A percentile compares a stretch with the other conserved stretches of the same genome.
Evolutionary conservation across 345 rosid genomes (phyloP).

Genomic region (Physaria fendleri): DNA sequence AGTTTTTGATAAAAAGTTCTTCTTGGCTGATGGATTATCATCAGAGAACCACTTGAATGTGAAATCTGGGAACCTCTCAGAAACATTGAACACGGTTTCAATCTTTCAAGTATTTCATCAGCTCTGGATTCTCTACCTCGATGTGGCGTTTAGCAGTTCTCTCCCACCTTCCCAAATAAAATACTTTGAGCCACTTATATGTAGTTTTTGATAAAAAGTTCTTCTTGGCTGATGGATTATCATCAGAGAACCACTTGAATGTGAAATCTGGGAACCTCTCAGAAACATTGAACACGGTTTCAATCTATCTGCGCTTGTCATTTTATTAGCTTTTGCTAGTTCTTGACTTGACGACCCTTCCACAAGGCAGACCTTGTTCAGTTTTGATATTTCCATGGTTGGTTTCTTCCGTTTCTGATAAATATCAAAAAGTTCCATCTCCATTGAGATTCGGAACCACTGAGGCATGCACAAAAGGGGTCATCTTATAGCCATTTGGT

Average conservation of each 20-base stretch:
- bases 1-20: background rate
- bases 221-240: background rate
- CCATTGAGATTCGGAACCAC: conserved; percentile 30
- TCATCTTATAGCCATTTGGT: conserved; percentile 36
- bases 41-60: conserved; percentile 32
- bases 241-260: conserved; percentile 33
- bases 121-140: conserved; percentile 34
- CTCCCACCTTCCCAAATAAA: conserved; percentile 47
- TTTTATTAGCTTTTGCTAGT: conserved; percentile 15
- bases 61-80: conserved; percentile 39
- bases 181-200: conserved; percentile 19
- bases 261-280: conserved; percentile 39
- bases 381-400: background rate
- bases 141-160: conserved; percentile 33
- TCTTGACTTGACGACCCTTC: conserved; percentile 10
- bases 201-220: background rate
- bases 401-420: conserved; percentile 23
- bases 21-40: background rate
- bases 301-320: background rate
- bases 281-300: conserved; percentile 43
- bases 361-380: conserved; percentile 41
- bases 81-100: conserved; percentile 42
- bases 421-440: conserved; percentile 17
- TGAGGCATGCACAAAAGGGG: conserved; percentile 35
- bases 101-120: conserved; percentile 25